Percentiles rank a stretch among this genome's conserved stretches.
These are phyloP conservation scores for Penicillium sp. DNA, from an alignment of 2,329 filamentous ascomycete genomes.

Conservation along the genomic window DNA sequence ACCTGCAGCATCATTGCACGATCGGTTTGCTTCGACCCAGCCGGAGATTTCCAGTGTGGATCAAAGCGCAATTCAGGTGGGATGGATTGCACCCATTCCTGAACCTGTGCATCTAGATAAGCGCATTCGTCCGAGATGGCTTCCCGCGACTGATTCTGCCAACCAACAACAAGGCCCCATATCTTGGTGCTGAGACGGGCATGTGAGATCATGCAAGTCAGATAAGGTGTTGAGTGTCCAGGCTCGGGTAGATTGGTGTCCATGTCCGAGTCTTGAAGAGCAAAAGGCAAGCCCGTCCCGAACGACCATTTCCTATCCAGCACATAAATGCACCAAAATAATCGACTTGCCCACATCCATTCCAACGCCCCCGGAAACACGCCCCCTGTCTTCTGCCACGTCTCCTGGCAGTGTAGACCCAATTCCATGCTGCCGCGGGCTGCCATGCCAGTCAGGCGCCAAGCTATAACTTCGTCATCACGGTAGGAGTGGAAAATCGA, in stretches of 20 bases:
- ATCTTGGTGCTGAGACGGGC: slow-evolving; percentile 48
- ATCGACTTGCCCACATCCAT: slow-evolving; percentile 33
- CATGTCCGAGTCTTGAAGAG: slow-evolving; percentile 50
- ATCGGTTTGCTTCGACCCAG: slow-evolving; percentile 23
- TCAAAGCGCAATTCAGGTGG: slow-evolving; percentile 44
- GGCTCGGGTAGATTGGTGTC: slow-evolving; percentile 50
- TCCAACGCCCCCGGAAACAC: slow-evolving; percentile 39
- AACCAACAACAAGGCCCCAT: slow-evolving; percentile 46
- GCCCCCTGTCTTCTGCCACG: slow-evolving; percentile 35
- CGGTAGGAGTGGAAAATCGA: slow-evolving; percentile 42
- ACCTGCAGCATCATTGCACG: slow-evolving; percentile 45
- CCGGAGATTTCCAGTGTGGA: slow-evolving; percentile 20
- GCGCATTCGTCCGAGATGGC: slow-evolving; percentile 41
- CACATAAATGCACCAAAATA: slow-evolving; percentile 55
- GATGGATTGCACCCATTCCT: slow-evolving; percentile 49
- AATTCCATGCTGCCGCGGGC: slow-evolving; percentile 49
- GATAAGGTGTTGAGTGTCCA: slow-evolving; percentile 39
- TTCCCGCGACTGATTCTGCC: slow-evolving; percentile 30
- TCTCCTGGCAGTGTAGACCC: slow-evolving; percentile 49
- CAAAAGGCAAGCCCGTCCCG: slow-evolving; percentile 51
- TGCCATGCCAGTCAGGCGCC: slow-evolving; percentile 50
- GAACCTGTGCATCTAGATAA: slow-evolving; percentile 44
- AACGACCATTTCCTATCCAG: slow-evolving; percentile 55
- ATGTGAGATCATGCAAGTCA: slow-evolving; percentile 51
- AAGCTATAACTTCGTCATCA: slow-evolving; percentile 52